These are phyloP conservation scores for Trichoderma hamatum DNA, from an alignment of 2,329 filamentous ascomycete genomes.

Conservation along the genomic window DNA sequence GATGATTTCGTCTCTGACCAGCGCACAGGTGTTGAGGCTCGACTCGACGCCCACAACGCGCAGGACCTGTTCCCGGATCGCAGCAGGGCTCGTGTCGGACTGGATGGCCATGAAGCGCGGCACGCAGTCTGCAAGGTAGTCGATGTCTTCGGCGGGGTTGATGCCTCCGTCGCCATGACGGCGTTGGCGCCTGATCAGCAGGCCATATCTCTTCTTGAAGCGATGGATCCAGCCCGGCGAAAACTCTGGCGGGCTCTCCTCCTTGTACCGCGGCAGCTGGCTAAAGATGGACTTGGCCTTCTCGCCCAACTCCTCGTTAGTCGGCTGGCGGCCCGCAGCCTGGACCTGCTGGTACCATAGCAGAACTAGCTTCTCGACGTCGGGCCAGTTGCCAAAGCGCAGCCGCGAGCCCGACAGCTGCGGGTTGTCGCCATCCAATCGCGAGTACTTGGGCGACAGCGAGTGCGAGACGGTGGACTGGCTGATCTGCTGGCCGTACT, in stretches of 20 bases:
- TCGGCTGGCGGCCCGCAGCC: constrained; percentile 58
- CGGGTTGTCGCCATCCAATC: constrained; percentile 61
- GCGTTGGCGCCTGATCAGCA: constrained; percentile 60
- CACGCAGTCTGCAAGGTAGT: constrained; percentile 63
- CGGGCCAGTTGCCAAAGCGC: constrained; percentile 66
- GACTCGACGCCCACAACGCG: constrained; percentile 59
- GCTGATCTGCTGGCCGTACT: constrained; percentile 63
- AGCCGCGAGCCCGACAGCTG: constrained; percentile 65
- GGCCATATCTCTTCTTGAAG: constrained; percentile 65
- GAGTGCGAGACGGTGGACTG: constrained; percentile 67
- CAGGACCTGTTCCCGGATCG: constrained; percentile 61
- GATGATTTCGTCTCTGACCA: constrained; percentile 61
- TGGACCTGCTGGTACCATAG: constrained; percentile 59
- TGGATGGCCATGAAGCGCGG: constrained; percentile 62
- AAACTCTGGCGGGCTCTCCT: constrained; percentile 63
- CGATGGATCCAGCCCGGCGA: constrained; percentile 66
- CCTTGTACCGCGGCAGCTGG: constrained; percentile 62
- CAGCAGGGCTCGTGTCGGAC: constrained; percentile 60
- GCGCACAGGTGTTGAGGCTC: constrained; percentile 56
- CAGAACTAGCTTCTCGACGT: constrained; percentile 61
- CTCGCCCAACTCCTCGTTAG: constrained; percentile 64
- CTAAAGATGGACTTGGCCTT: constrained; percentile 63
- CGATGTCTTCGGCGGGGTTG: constrained; percentile 58
- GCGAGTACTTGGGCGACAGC: constrained; percentile 63
- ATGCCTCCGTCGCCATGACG: constrained; percentile 52